Evolutionary conservation across 2,329 filamentous ascomycete genomes (phyloP).

Genomic region (Monilinia fructicola): DNA sequence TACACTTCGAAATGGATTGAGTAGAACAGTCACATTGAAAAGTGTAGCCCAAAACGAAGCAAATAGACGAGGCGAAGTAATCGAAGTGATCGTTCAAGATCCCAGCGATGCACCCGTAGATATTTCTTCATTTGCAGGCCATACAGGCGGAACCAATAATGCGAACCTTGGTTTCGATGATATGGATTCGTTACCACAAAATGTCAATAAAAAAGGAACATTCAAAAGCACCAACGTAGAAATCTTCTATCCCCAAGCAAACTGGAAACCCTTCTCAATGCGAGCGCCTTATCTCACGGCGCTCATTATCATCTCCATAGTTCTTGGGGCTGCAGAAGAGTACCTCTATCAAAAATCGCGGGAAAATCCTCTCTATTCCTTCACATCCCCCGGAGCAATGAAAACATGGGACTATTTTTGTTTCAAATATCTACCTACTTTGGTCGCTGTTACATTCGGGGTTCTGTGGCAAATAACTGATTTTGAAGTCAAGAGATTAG

Average conservation of each 20-base stretch:
- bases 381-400: slow-evolving; percentile 52
- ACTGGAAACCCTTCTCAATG: slow-evolving; percentile 68
- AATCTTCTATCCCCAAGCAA: slow-evolving; percentile 60
- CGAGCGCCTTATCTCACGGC: slow-evolving; percentile 58
- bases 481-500: slow-evolving; percentile 65
- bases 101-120: slow-evolving; percentile 29
- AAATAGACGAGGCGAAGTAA: slow-evolving; percentile 58
- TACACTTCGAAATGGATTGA: slow-evolving; percentile 31
- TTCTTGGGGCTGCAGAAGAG: slow-evolving; percentile 54
- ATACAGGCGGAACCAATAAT: slow-evolving; percentile 25
- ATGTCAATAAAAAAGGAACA: slow-evolving; percentile 27
- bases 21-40: slow-evolving; percentile 47
- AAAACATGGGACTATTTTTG: slow-evolving; percentile 55
- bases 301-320: slow-evolving; percentile 55
- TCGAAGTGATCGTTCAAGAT: slow-evolving; percentile 55
- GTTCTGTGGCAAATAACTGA: slow-evolving; percentile 66
- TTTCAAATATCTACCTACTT: slow-evolving; percentile 62
- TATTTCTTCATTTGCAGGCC: slow-evolving; percentile 35
- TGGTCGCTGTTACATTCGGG: slow-evolving; percentile 61
- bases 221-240: slow-evolving; percentile 44
- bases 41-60: slow-evolving; percentile 57
- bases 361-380: slow-evolving; percentile 45
- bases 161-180: slow-evolving; percentile 27
- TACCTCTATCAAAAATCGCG: slow-evolving; percentile 53
- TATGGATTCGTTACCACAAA: slow-evolving; percentile 29